Conservation (phyloP, 352 stramenopile genomes). For the Phytophthora cryptogea region DNA sequence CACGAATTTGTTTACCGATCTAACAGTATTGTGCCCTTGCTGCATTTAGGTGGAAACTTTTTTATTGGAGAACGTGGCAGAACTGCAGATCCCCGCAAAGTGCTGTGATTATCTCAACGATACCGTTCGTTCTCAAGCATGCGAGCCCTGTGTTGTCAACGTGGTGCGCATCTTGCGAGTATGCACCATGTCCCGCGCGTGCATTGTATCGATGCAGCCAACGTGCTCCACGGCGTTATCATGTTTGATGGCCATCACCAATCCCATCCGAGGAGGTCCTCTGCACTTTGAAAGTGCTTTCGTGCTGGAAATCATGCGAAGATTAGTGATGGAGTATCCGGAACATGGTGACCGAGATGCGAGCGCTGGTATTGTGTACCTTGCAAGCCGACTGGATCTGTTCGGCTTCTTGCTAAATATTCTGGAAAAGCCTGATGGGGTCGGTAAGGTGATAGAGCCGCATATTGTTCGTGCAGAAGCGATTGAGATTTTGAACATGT, state of each 20-base stretch:
- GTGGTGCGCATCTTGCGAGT: slow-evolving; percentile 74
- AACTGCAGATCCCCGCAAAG: slow-evolving; percentile 66
- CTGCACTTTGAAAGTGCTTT: slow-evolving; percentile 73
- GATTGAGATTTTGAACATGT: slow-evolving; percentile 77
- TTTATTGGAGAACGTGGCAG: slow-evolving; percentile 55
- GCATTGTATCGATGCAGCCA: slow-evolving; percentile 60
- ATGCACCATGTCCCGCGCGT: slow-evolving; percentile 58
- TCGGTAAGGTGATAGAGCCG: slow-evolving; percentile 67
- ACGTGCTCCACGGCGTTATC: slow-evolving; percentile 60
- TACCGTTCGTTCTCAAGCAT: slow-evolving; percentile 60
- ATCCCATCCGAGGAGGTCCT: slow-evolving; percentile 47
- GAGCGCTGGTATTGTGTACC: slow-evolving; percentile 70
- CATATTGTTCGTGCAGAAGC: slow-evolving; percentile 67
- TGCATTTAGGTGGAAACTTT: slow-evolving; percentile 64
- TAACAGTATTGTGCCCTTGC: slow-evolving; percentile 3
- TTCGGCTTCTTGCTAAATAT: slow-evolving; percentile 81
- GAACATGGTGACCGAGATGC: slow-evolving; percentile 68
- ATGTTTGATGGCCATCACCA: slow-evolving; percentile 57
- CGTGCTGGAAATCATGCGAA: slow-evolving; percentile 75
- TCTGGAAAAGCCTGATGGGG: slow-evolving; percentile 56
- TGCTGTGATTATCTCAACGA: slow-evolving; percentile 74
- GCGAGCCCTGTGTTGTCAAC: slow-evolving; percentile 65
- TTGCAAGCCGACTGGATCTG: slow-evolving; percentile 67
- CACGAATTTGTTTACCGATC: background rate
- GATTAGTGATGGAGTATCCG: slow-evolving; percentile 68